Conservation (phyloP, 108 stramenopile species). For the Conticribra guillardii region DNA sequence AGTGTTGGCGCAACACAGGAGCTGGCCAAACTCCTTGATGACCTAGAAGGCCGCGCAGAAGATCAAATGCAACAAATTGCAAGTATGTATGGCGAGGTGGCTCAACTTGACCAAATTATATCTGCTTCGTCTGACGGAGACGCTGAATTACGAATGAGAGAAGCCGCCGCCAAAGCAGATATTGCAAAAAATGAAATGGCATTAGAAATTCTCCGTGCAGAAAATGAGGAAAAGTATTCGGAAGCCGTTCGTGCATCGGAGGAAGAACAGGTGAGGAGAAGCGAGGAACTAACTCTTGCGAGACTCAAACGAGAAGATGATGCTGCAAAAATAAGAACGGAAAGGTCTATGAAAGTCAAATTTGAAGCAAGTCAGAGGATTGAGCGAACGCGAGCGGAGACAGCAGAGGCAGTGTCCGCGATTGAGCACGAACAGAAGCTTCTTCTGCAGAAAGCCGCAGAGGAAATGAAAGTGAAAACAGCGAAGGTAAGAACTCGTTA, state of each 20-base stretch:
- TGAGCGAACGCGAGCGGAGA: constrained; percentile 33
- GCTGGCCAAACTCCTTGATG: constrained; percentile 38
- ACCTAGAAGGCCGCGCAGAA: constrained; percentile 37
- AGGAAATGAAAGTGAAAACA: constrained; percentile 49
- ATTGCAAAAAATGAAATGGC: constrained; percentile 49
- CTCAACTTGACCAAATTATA: constrained; percentile 45
- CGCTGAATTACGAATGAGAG: constrained; percentile 53
- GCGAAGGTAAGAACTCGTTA: constrained; percentile 19
- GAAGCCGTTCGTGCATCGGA: constrained; percentile 45
- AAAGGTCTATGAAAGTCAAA: constrained; percentile 46
- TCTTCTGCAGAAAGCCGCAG: constrained; percentile 41
- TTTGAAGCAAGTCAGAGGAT: constrained; percentile 56
- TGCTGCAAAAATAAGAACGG: constrained; percentile 39
- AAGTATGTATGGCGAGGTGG: constrained; percentile 34
- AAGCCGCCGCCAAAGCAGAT: constrained; percentile 52
- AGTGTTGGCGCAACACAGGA: constrained; percentile 76
- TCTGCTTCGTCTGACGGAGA: constrained; percentile 41
- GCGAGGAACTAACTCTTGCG: constrained; percentile 45
- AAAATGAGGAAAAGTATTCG: constrained; percentile 54
- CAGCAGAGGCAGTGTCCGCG: constrained; percentile 38
- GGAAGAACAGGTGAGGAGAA: constrained; percentile 38
- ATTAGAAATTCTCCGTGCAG: constrained; percentile 46
- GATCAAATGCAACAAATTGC: constrained; percentile 46
- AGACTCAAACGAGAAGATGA: constrained; percentile 57
- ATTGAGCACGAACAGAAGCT: constrained; percentile 39